phyloP scores from a whole-genome alignment of 768 basidiomycete genomes.

The Myochromella boudieri region DNA sequence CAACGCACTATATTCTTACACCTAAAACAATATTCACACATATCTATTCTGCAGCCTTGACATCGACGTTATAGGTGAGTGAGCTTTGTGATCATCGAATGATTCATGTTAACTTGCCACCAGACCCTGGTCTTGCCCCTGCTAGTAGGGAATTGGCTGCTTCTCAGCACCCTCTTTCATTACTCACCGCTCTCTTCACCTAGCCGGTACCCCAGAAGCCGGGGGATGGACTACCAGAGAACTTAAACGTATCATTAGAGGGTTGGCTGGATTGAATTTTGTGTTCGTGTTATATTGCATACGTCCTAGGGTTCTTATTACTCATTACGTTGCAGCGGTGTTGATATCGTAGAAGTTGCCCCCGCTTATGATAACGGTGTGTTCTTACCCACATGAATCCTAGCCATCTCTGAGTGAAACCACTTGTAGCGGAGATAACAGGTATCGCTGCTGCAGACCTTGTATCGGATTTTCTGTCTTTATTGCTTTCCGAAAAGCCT shows the following conservation, averaged over 20 bases:
- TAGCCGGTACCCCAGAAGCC: constrained; percentile 82
- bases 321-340: constrained; percentile 44
- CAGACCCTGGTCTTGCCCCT: constrained; percentile 77
- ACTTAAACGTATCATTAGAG: constrained; percentile 77
- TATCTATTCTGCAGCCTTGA: constrained; percentile 49
- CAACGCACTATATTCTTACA: constrained; percentile 30
- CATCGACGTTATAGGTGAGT: constrained; percentile 75
- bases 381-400: constrained; percentile 14
- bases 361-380: constrained; percentile 72
- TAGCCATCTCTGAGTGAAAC: not conserved
- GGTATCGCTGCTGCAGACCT: constrained; percentile 68
- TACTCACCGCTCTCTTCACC: not conserved
- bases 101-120: constrained; percentile 4
- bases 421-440: constrained; percentile 58
- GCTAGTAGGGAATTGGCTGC: constrained; percentile 51
- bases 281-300: constrained; percentile 57
- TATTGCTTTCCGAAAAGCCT: constrained; percentile 49
- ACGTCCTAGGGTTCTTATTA: too few relatives aligned
- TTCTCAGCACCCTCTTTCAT: not conserved
- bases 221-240: constrained; percentile 87
- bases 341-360: constrained; percentile 73
- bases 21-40: not conserved
- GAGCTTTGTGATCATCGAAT: not conserved
- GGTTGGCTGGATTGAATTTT: constrained; percentile 76
- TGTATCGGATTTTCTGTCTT: constrained; percentile 65